Evolutionary conservation across 2,329 filamentous ascomycete genomes (phyloP), one percentile per base, ranked within the genome.

Genomic region (Calonectria crousiana): DNA sequence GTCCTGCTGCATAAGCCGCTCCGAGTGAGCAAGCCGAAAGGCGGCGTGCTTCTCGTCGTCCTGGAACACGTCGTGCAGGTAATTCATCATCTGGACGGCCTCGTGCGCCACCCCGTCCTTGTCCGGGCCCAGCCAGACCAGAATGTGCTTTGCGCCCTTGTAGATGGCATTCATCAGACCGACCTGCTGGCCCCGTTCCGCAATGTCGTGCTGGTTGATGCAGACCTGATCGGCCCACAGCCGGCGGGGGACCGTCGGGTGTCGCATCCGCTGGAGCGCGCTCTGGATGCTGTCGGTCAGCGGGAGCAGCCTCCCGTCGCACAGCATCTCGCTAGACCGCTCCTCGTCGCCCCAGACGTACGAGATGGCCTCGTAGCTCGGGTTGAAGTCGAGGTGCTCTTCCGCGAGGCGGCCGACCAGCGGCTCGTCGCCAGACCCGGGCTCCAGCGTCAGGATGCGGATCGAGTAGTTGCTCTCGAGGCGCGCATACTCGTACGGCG

Each of bases 221-320:
- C 85, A 86, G 52, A 86, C 78, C 76, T 86, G 84, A 47, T 86
- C 85, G 4, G 85, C 82, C 85, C 85, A 86, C 9, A 86, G 77
- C 36, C 83, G 75, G 3, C 83, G 80, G 36, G 76, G 74, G 28
- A 41, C 32, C 16, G 77, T 77, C 23, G 77, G 53, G 49, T 78
- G 76, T 58, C 84, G 77, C 72, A 84, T 68, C 4, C 83, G 79
- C 20, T 66, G 72, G 30, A 85, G 77, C 28, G 83, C 84, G 47
- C 80, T 82, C 28, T 80, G 74, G 34, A 84, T 78, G 71, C 81
- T 84, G 69, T 71, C 74, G 16, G 82, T 84, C 14, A 84, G 71
- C 26, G 79, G 69, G 11, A 85, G 75, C 9, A 74, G 47, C 34
- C 69, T 70, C 6, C 76, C 81, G 56, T 81, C 75, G 49, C 79